These are phyloP conservation scores for Lactarius quietus DNA, from an alignment of 768 basidiomycete genomes.

Conservation along the genomic window DNA sequence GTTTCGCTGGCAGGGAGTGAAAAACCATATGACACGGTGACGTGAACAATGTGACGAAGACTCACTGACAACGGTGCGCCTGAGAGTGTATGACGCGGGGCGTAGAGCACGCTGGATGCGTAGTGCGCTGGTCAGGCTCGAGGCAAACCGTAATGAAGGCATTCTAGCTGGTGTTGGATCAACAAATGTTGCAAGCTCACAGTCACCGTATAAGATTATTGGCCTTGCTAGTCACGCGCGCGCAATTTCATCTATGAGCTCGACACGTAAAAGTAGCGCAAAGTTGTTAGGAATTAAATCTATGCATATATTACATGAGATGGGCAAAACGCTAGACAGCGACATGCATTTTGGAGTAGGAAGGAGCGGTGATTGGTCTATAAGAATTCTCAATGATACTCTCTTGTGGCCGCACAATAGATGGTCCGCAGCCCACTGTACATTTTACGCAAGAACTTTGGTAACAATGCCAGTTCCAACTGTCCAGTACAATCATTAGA, in stretches of 20 bases:
- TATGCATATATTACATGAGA: constrained; percentile 14
- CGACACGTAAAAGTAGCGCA: background rate
- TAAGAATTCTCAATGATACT: background rate
- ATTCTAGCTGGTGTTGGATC: constrained; percentile 9
- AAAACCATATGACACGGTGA: background rate
- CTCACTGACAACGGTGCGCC: constrained; percentile 62
- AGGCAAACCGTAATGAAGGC: constrained; percentile 32
- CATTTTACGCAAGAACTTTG: constrained; percentile 59
- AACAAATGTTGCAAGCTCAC: background rate
- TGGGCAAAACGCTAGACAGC: background rate
- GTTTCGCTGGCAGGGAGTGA: constrained; percentile 49
- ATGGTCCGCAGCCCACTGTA: constrained; percentile 28
- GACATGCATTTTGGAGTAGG: constrained; percentile 6
- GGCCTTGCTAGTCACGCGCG: constrained; percentile 4
- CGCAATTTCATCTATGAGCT: background rate
- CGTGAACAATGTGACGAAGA: constrained; percentile 21
- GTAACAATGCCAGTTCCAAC: constrained; percentile 95
- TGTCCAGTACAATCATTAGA: constrained; percentile 30
- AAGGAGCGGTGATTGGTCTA: constrained; percentile 19
- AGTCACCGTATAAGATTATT: background rate
- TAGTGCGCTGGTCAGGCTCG: constrained; percentile 29
- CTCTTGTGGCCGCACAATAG: background rate
- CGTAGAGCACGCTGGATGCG: constrained; percentile 30
- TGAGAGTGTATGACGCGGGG: constrained; percentile 32
- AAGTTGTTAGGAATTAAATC: constrained; percentile 12